Evolutionary conservation across 148 eudicot genomes (phyloP), one percentile per base, ranked within the genome.

Genomic region (Nepenthes gracilis): DNA sequence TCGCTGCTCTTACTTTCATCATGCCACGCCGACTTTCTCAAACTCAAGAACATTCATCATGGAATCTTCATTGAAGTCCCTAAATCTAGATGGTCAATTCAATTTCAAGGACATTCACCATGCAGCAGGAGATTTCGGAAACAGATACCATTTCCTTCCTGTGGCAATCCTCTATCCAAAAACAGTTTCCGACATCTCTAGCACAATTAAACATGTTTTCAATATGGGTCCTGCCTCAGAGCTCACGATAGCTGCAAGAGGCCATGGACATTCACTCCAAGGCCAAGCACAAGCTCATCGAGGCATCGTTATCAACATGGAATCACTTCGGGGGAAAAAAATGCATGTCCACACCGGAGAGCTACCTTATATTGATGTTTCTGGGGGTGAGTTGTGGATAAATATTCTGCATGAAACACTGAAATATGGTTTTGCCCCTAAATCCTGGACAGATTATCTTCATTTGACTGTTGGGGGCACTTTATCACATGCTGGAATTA

Each of bases 381-480:
- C 85, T 5, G 95, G 78, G 15, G 95, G 96, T 6, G 92, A 82
- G 43, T 71, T 93, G 40, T 93, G 99, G 99, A 93, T 93, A 63
- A 82, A 83, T 67, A 75, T 93, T 49, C 77, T 93, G 74, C 81
- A 86, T 62, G 89, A 88, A 67, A 73, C 91, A 65, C 78, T 93
- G n/a, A 79, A 84, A 61, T 66, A 71, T 33, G 99, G 96, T 4
- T 67, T 93, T 59, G 43, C 99, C 2, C 99, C 99, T 12, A 86
- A 76, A 66, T 82, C 96, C 48, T 93, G 99, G 99, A 93, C 99
- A 6, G 99, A 93, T 70, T 93, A 93, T 72, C 90, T 93, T 65
- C 79, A 89, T 71, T 80, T 93, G 55, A 93, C 92, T 1, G 95
- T 93, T 15, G 99, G 99, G 11, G 99, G 99, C 6, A 93, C 99